Evolutionary conservation across 23 red algal genomes (phyloP), one percentile per base, ranked within the genome.

Genomic region (Gracilaria domingensis): DNA sequence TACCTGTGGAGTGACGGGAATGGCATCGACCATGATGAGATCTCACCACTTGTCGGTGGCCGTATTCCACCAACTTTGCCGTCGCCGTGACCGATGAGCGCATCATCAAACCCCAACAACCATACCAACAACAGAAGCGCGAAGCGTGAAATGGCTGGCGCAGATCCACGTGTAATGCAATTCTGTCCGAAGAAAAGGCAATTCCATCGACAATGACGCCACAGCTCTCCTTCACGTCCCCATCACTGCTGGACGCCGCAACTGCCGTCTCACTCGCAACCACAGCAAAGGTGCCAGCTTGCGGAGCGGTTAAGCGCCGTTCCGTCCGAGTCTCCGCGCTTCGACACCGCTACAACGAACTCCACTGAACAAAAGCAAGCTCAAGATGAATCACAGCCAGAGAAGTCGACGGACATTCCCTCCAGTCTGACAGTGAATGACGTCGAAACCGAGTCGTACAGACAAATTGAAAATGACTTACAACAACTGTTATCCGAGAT

Each of bases 401-500:
- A 3, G 30, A 37, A 0, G 28, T 12, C 72, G 9, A 51, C 72
- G 72, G 40, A 77, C 2, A 25, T 77, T 77, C 72, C 72, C 23
- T 77, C 72, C 0, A 77, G 72, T 50, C 72, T 42, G 8, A 13
- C 72, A 4, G 72, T 77, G 38, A 50, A 77, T 11, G 72, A 82
- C 61, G 82, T 64, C 36, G 39, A 53, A 36, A 35, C 48, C 23
- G 82, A 66, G 8, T 14, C 82, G 28, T 69, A 87, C 30, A 36
- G 69, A 18, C 47, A 70, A 36, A 90, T 90, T 66, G 61, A 90
- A 38, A 42, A 33, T 28, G 86, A 90, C 14, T 57, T 90, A 24
- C 86, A 81, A 35, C 73, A 66, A 14, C 75, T 90, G 14, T 38
- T 90, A 12, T 66, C 73, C 16, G 86, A 90, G 37, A 90, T 90